Conservation (phyloP, 345 rosid genomes). For the Anastatica hierochuntica region DNA sequence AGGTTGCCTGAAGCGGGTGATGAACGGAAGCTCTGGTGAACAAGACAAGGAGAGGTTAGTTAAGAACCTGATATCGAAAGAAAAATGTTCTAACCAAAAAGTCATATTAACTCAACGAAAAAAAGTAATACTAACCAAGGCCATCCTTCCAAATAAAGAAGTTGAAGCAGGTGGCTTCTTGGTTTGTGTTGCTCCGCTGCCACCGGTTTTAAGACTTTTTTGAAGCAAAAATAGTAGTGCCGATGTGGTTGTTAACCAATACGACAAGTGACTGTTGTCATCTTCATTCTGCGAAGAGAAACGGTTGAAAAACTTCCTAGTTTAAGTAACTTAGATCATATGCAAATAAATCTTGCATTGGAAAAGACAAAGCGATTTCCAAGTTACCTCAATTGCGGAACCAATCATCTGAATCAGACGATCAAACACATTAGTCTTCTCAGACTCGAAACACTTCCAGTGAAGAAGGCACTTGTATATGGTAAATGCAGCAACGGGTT, state of each 20-base stretch:
- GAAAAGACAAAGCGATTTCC: no score
- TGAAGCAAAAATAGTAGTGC: constrained; percentile 83
- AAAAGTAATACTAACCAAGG: constrained; percentile 44
- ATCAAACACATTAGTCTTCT: constrained; percentile 93
- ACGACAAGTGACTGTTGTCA: constrained; percentile 83
- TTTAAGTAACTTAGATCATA: neutral
- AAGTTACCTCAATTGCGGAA: constrained; percentile 84
- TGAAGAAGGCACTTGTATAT: constrained; percentile 89
- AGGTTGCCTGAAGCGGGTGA: constrained; percentile 70
- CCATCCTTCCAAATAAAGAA: constrained; percentile 92
- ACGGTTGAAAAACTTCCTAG: neutral
- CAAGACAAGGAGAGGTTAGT: constrained; percentile 13
- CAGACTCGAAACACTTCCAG: constrained; percentile 98
- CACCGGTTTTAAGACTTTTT: constrained; percentile 68
- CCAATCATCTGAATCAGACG: constrained; percentile 99
- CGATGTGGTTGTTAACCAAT: constrained; percentile 94
- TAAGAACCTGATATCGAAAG: neutral
- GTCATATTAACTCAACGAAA: neutral
- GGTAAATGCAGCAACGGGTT: constrained; percentile 92
- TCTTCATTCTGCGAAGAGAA: constrained; percentile 69
- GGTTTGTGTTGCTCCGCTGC: constrained; percentile 58
- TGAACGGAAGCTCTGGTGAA: constrained; percentile 80
- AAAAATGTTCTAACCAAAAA: neutral
- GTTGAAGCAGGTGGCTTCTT: constrained; percentile 63
- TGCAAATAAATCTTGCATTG: neutral